These are phyloP conservation scores for Tubosaeta sp. DNA, from an alignment of 768 basidiomycete species.

Conservation along the genomic window DNA sequence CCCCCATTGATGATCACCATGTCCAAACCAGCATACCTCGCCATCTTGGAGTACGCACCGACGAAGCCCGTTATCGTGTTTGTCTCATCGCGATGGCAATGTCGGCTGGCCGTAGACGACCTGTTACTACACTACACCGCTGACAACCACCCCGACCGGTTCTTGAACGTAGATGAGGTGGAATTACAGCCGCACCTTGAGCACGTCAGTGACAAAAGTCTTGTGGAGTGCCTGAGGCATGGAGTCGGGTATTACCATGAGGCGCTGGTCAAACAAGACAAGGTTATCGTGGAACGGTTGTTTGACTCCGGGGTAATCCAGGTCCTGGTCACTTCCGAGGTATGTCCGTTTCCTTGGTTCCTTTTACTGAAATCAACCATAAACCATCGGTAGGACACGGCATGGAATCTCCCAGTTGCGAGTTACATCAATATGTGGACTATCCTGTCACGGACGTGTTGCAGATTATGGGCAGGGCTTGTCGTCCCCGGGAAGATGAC, in stretches of 20 bases:
- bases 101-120: constrained; percentile 90
- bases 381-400: constrained; percentile 63
- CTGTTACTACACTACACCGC: constrained; percentile 83
- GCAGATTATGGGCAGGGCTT: constrained; percentile 98
- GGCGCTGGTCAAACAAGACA: constrained; percentile 87
- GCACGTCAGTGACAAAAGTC: constrained; percentile 67
- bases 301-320: constrained; percentile 95
- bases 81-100: constrained; percentile 90
- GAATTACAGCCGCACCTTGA: constrained; percentile 91
- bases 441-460: constrained; percentile 98
- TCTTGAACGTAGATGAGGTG: constrained; percentile 81
- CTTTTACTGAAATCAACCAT: neutral
- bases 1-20: constrained; percentile 98
- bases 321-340: constrained; percentile 90
- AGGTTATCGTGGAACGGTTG: constrained; percentile 85
- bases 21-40: constrained; percentile 96
- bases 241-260: constrained; percentile 97
- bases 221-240: constrained; percentile 78
- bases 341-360: constrained; percentile 28
- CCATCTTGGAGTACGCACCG: constrained; percentile 82
- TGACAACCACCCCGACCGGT: constrained; percentile 78
- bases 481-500: constrained; percentile 83
- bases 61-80: constrained; percentile 88
- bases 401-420: constrained; percentile 92
- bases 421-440: constrained; percentile 97